Percentiles rank a stretch among this genome's conserved stretches.
Evolutionary conservation across 75 land plant genomes (phyloP).

Genomic region (Pinus albicaulis): DNA sequence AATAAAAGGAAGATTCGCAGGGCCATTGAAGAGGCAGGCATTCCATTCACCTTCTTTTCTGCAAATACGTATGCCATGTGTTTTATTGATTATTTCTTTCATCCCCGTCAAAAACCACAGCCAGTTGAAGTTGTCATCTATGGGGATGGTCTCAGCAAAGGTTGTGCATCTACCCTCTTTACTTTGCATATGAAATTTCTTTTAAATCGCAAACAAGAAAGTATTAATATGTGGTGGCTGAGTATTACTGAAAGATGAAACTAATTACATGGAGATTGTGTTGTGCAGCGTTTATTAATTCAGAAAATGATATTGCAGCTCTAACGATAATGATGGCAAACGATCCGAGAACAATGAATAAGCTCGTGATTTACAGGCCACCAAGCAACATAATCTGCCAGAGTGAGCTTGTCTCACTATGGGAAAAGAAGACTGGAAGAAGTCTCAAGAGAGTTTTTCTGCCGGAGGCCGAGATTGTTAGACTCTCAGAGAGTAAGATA

Average conservation of each 20-base stretch:
- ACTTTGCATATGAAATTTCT: not conserved
- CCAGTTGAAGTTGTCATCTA: slow-evolving; percentile 17
- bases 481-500: slow-evolving; percentile 26
- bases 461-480: slow-evolving; percentile 31
- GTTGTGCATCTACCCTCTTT: slow-evolving; percentile 8
- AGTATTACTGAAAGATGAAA: not conserved
- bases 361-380: slow-evolving; percentile 28
- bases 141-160: slow-evolving; percentile 36
- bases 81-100: slow-evolving; percentile 17
- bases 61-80: no score
- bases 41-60: slow-evolving; percentile 37
- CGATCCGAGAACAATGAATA: slow-evolving; percentile 28
- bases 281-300: slow-evolving; percentile 26
- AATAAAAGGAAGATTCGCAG: slow-evolving; percentile 25
- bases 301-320: slow-evolving; percentile 43
- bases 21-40: slow-evolving; percentile 29
- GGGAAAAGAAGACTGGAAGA: no score
- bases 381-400: slow-evolving; percentile 35
- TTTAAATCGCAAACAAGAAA: not conserved
- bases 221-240: not conserved
- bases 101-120: slow-evolving; percentile 9
- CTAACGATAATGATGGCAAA: slow-evolving; percentile 24
- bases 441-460: no score
- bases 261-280: not conserved
- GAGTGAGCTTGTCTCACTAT: slow-evolving; percentile 23